Conservation (phyloP, 345 rosid genomes). For the Isatis tinctoria region DNA sequence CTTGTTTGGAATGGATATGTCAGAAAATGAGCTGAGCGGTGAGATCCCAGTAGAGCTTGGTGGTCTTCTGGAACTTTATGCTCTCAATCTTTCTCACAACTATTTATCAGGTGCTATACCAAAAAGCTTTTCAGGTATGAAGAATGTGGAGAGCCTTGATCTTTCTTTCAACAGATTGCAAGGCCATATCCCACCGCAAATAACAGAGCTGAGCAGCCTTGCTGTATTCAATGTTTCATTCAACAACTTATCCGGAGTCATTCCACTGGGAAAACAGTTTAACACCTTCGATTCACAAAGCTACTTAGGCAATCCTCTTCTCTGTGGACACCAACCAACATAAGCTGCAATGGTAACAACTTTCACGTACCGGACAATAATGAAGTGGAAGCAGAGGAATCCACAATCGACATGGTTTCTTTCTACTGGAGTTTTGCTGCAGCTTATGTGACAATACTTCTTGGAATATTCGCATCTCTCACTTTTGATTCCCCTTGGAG, state of each 20-base stretch:
- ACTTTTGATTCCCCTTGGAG: constrained; percentile 23
- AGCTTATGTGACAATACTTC: background rate
- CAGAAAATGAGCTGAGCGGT: constrained; percentile 29
- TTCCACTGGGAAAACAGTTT: background rate
- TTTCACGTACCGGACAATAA: background rate
- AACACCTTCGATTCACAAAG: background rate
- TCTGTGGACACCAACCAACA: background rate
- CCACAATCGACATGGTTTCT: background rate
- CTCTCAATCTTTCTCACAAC: constrained; percentile 35
- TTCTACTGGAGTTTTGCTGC: constrained; percentile 7
- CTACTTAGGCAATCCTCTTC: constrained; percentile 3
- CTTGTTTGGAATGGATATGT: constrained; percentile 33
- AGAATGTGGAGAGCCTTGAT: constrained; percentile 38
- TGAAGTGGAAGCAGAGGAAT: background rate
- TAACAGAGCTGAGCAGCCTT: background rate
- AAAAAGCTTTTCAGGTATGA: constrained; percentile 12
- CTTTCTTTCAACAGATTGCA: background rate
- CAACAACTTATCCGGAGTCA: constrained; percentile 15
- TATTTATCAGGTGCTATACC: constrained; percentile 30
- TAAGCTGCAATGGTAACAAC: background rate
- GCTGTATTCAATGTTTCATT: background rate
- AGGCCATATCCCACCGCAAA: background rate
- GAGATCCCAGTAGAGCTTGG: constrained; percentile 30
- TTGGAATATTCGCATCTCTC: background rate
- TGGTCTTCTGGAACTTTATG: background rate